phyloP scores from a whole-genome alignment of 441 rosid genomes.

The Gossypium lobatum region DNA sequence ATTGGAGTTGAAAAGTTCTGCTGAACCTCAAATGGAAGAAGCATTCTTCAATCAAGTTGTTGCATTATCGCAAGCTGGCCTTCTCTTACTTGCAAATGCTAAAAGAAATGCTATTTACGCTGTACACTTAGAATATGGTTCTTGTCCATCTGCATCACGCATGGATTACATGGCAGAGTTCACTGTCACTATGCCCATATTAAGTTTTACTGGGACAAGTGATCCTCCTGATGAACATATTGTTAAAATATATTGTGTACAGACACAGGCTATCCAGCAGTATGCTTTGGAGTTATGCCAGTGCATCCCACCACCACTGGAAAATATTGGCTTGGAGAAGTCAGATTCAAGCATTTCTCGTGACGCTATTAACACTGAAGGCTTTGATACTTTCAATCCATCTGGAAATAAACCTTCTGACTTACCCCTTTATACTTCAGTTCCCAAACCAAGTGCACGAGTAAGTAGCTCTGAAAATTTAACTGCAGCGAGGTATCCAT shows the following conservation, averaged over 20 bases:
- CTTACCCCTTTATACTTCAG: conserved; percentile 30
- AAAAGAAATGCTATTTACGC: conserved; percentile 89
- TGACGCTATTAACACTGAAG: conserved; percentile 35
- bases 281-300: conserved; percentile 74
- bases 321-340: conserved; percentile 49
- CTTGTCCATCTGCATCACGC: conserved; percentile 58
- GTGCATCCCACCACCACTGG: conserved; percentile 71
- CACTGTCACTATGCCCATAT: conserved; percentile 84
- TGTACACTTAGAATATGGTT: conserved; percentile 73
- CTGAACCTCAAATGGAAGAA: conserved; percentile 49
- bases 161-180: conserved; percentile 90
- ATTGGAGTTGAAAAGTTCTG: conserved; percentile 64
- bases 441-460: conserved; percentile 28
- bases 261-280: conserved; percentile 90
- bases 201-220: conserved; percentile 79
- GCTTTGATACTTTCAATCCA: conserved; percentile 27
- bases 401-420: conserved; percentile 35
- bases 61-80: conserved; percentile 11
- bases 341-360: conserved; percentile 43
- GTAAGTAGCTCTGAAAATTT: conserved; percentile 28
- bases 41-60: conserved; percentile 49
- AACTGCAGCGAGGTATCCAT: conserved; percentile 25
- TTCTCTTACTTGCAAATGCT: conserved; percentile 69
- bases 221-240: conserved; percentile 55
- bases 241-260: conserved; percentile 84